Conservation (phyloP, 179 eudicot species). For the Beta corolliflora region DNA sequence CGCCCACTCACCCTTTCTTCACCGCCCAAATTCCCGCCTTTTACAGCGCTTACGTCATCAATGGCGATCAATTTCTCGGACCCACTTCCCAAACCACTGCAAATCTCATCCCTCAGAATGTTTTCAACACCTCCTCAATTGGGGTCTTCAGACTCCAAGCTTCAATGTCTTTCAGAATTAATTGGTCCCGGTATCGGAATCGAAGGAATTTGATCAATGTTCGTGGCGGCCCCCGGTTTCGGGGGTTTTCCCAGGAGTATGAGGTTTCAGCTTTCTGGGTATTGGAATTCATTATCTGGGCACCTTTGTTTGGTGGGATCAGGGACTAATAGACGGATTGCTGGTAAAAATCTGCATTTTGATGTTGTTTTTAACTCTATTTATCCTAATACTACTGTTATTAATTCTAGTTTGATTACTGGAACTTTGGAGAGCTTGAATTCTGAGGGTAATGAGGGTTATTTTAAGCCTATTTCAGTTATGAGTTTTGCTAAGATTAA, state of each 20-base stretch:
- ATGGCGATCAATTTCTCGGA: slow-evolving; percentile 33
- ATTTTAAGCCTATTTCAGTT: slow-evolving; percentile 46
- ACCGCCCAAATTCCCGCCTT: slow-evolving; percentile 15
- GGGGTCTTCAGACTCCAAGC: slow-evolving; percentile 42
- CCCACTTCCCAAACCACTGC: slow-evolving; percentile 28
- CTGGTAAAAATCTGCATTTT: slow-evolving; percentile 21
- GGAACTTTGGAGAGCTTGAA: slow-evolving; percentile 62
- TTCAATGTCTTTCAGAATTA: slow-evolving; percentile 17
- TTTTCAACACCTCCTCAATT: slow-evolving; percentile 35
- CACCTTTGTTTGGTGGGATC: slow-evolving; percentile 81
- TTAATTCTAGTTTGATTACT: slow-evolving; percentile 56
- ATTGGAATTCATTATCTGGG: slow-evolving; percentile 63
- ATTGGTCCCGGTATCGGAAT: slow-evolving; percentile 34
- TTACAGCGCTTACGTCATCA: slow-evolving; percentile 40
- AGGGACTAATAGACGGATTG: slow-evolving; percentile 16
- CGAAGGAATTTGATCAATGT: slow-evolving; percentile 22
- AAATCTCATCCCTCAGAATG: slow-evolving; percentile 22
- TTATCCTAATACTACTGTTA: slow-evolving; percentile 49
- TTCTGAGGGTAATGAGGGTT: slow-evolving; percentile 19
- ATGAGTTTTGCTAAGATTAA: slow-evolving; percentile 58
- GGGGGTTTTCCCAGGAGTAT: background rate
- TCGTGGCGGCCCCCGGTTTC: slow-evolving; percentile 47
- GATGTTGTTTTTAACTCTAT: slow-evolving; percentile 59
- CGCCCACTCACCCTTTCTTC: slow-evolving; percentile 25
- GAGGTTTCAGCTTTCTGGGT: slow-evolving; percentile 52